Evolutionary conservation across 164 flowering plant genomes (phyloP).

Genomic region (Tetracentron sinense): DNA sequence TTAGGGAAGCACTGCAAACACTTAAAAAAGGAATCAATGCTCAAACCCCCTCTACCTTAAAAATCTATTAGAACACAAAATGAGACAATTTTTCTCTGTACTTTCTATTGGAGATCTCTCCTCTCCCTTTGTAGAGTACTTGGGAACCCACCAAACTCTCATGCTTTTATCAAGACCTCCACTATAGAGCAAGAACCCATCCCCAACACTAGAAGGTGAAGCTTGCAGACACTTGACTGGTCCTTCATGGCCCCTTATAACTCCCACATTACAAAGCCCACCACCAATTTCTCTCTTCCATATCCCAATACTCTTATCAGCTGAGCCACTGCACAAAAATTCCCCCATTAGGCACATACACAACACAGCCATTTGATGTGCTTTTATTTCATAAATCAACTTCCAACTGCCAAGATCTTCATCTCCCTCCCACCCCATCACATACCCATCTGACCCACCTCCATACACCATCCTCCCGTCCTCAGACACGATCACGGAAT

Average conservation of each 20-base stretch:
- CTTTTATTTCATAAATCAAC: constrained; percentile 52
- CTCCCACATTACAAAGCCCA: constrained; percentile 39
- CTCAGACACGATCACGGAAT: constrained; percentile 56
- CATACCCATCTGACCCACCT: constrained; percentile 78
- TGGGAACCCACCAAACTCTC: constrained; percentile 95
- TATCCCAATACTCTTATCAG: too few relatives aligned
- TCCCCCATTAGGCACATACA: constrained; percentile 68
- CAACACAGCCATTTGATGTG: constrained; percentile 77
- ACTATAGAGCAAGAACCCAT: constrained; percentile 87
- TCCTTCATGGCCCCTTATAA: constrained; percentile 75
- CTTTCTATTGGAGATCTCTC: neutral
- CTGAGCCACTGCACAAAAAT: constrained; percentile 77
- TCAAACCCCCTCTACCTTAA: too few relatives aligned
- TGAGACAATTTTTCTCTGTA: too few relatives aligned
- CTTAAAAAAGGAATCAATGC: too few relatives aligned
- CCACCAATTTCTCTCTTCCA: constrained; percentile 67
- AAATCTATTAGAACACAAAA: constrained; percentile 19
- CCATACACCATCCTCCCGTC: constrained; percentile 67
- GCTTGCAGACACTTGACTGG: constrained; percentile 92
- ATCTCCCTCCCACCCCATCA: constrained; percentile 71
- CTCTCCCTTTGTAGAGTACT: constrained; percentile 11
- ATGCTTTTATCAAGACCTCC: constrained; percentile 86
- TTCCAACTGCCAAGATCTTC: constrained; percentile 42
- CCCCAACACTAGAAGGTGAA: constrained; percentile 54
- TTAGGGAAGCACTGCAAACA: constrained; percentile 27